Base-by-base conservation (phyloP, 2,329 filamentous ascomycete species). In the Bisporella sp. region DNA sequence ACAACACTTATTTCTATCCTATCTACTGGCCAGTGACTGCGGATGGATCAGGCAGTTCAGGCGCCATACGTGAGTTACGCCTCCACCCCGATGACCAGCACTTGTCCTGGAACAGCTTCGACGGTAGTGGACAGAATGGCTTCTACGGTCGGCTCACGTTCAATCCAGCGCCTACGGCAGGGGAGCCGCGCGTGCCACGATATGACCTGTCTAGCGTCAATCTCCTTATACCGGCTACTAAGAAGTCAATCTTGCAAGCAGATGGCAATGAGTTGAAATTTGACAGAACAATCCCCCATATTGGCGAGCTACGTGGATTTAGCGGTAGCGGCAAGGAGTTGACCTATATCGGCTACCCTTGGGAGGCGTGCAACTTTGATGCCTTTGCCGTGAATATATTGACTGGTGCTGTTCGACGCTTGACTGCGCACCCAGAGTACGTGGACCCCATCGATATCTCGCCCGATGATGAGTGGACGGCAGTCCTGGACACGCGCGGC, bases 261-360 rank as follows among this genome's bases (percentile, higher is more conserved):
- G 49, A 60, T 1, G 66, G 64, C 6, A 50, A 54, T 5, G 44
- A 67, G n/a, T 45, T 72, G 11, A 21, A 49, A 3, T 40, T 69
- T 37, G 64, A 69, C 33, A 41, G 51, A 1, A 54, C 62, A 6
- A 64, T 64, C 7, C 64, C 72, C 46, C 56, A 53, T 3, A 63
- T 73, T 0, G 72, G 72, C 5, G 72, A 76, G 59, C 60, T 74
- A 1, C 69, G 72, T 8, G 71, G 72, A 6, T 75, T 74, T 54
- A 70, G 54, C 7, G 71, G 71, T 5, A 62, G 59, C 3, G 71
- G 72, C 1, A 59, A 64, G 6, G 70, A 74, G 52, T 61, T 73
- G 12, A 66, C 63, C 0, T 74, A 73, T 56, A 59, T 74, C 6
- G 71, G 71, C 1, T 45, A 28, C 45, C 46, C 40, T 29, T 48